phyloP scores from a whole-genome alignment of 805 yeast genomes.

The Yamadazyma phyllophila region DNA sequence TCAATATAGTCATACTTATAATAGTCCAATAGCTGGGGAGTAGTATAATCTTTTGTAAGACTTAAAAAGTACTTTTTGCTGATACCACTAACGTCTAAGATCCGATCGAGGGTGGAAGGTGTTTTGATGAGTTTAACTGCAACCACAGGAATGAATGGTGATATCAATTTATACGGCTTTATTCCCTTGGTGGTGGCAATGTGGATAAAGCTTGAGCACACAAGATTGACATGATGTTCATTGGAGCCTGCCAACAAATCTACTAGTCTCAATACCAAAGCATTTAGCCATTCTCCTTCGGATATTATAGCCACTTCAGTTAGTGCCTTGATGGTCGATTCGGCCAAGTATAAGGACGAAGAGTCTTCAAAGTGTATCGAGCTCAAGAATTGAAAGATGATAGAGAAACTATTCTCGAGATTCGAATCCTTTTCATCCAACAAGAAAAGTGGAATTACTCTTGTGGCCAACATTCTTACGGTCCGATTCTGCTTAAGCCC shows the following conservation, averaged over 20 bases:
- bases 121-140: constrained; percentile 62
- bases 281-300: constrained; percentile 66
- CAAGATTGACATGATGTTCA: constrained; percentile 65
- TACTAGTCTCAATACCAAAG: constrained; percentile 61
- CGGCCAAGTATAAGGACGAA: constrained; percentile 44
- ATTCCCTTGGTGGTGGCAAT: constrained; percentile 55
- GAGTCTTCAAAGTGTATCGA: constrained; percentile 34
- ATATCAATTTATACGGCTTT: constrained; percentile 76
- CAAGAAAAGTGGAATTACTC: constrained; percentile 54
- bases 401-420: constrained; percentile 40
- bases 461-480: constrained; percentile 50
- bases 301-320: constrained; percentile 61
- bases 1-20: constrained; percentile 62
- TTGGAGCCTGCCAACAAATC: constrained; percentile 64
- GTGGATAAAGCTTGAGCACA: constrained; percentile 58
- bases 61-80: constrained; percentile 59
- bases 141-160: constrained; percentile 75
- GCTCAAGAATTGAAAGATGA: constrained; percentile 39
- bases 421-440: constrained; percentile 35
- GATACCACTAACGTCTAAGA: constrained; percentile 66
- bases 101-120: constrained; percentile 52
- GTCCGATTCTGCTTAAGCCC: constrained; percentile 44
- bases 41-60: constrained; percentile 68
- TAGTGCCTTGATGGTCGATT: constrained; percentile 59
- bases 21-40: constrained; percentile 72